Base-by-base conservation (phyloP, 495 filamentous ascomycete genomes). In the Aspergillus nidulans region DNA sequence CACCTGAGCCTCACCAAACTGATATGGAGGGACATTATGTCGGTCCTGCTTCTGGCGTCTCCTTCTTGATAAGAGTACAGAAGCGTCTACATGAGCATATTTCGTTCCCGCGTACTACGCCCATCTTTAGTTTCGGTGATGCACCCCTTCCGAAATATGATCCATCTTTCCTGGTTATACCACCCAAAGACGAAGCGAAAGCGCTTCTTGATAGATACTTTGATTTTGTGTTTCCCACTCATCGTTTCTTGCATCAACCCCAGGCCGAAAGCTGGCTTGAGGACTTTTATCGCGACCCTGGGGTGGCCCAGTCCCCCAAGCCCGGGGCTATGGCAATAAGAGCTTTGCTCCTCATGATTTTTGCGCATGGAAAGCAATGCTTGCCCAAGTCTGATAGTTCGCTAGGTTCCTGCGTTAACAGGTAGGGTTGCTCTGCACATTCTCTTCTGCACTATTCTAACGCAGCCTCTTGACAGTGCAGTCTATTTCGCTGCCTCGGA, bases 21-120 rank as follows among this genome's bases (percentile, higher is more conserved):
- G 68, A 73, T 36, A 56, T 67, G 40, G 66, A 70, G 49, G 69
- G 69, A 4, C 68, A 72, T 20, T 70, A 69, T 50, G 61, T 70
- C 21, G 69, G 67, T 3, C 68, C 69, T 4, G 63, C 69, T 0
- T 72, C 69, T 0, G 66, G 68, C 0, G 62, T 70, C 6, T 67
- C 69, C 0, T 70, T 70, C 55, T 53, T 73, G 16, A 59, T 66
- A 32, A 62, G 69, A 12, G 65, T 63, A 4, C 67, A 65, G 49
- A 69, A 63, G 47, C 55, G 60, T 23, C 60, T 70, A 8, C 54
- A 66, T 40, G 61, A 66, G 16, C 59, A 65, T 48, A 52, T 63
- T 10, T 32, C 49, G 10, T 58, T 64, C 10, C 55, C 63, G 0
- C 45, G 53, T 18, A 61, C 62, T 15, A 63, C 58, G 4, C 62